Evolutionary conservation across 257 asterid genomes (phyloP).

Genomic region (Lavandula angustifolia): DNA sequence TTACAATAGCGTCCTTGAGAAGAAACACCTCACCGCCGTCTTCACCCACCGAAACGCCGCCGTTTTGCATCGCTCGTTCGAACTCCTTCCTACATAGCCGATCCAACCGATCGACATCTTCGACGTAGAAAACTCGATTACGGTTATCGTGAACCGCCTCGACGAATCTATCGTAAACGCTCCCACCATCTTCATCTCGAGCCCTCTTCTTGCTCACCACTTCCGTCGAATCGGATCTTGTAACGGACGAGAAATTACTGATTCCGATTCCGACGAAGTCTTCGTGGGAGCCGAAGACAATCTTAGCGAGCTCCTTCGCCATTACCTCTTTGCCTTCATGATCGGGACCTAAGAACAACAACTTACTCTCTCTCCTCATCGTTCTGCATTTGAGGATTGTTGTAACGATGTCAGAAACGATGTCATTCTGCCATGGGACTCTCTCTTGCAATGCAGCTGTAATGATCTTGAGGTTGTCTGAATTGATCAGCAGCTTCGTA

Average conservation of each 20-base stretch:
- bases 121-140: slow-evolving; percentile 65
- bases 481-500: slow-evolving; percentile 33
- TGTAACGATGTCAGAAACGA: slow-evolving; percentile 46
- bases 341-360: slow-evolving; percentile 68
- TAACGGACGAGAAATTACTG: slow-evolving; percentile 44
- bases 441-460: slow-evolving; percentile 54
- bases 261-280: slow-evolving; percentile 44
- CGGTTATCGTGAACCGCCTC: slow-evolving; percentile 64
- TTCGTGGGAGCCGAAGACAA: slow-evolving; percentile 59
- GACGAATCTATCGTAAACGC: slow-evolving; percentile 58
- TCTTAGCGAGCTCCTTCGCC: slow-evolving; percentile 63
- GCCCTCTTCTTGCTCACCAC: slow-evolving; percentile 58
- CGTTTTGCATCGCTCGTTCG: slow-evolving; percentile 48
- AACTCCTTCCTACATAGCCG: slow-evolving; percentile 43
- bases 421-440: slow-evolving; percentile 65
- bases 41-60: slow-evolving; percentile 37
- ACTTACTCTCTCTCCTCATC: slow-evolving; percentile 56
- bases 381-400: slow-evolving; percentile 69
- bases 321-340: slow-evolving; percentile 59
- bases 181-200: slow-evolving; percentile 59
- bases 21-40: slow-evolving; percentile 36
- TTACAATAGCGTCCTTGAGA: slow-evolving; percentile 70
- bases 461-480: slow-evolving; percentile 47
- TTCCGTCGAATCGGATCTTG: slow-evolving; percentile 32
- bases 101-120: slow-evolving; percentile 61